phyloP scores from a whole-genome alignment of 2,329 filamentous ascomycete genomes.

The Fusarium staphyleae region DNA sequence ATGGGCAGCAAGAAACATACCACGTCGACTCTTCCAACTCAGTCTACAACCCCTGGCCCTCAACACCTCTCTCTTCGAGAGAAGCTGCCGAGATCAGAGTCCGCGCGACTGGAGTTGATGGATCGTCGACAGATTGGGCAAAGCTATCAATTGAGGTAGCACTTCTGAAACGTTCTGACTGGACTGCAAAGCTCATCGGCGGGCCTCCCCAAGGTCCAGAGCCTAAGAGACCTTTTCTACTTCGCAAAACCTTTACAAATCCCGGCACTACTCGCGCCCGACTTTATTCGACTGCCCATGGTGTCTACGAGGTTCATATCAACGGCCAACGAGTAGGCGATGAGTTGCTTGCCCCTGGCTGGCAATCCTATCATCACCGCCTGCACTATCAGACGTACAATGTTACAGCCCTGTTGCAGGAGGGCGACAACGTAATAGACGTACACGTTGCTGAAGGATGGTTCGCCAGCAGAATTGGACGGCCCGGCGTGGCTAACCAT shows the following conservation, averaged over 20 bases:
- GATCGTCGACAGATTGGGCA: too few relatives aligned
- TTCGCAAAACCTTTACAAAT: conserved; percentile 4
- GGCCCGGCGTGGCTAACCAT: background rate
- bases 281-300: conserved; percentile 53
- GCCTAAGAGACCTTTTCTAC: conserved; percentile 3
- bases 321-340: conserved; percentile 51
- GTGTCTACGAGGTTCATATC: conserved; percentile 53
- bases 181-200: conserved; percentile 41
- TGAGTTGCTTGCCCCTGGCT: conserved; percentile 54
- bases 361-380: conserved; percentile 56
- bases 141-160: too few relatives aligned
- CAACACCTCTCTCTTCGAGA: too few relatives aligned
- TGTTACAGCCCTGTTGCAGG: conserved; percentile 49
- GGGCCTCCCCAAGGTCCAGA: conserved; percentile 15
- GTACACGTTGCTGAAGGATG: conserved; percentile 55
- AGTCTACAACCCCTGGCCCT: too few relatives aligned
- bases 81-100: too few relatives aligned
- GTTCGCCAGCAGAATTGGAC: conserved; percentile 48
- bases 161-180: conserved; percentile 40
- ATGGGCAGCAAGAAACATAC: too few relatives aligned
- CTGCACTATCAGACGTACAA: conserved; percentile 59
- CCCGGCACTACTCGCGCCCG: conserved; percentile 38
- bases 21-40: too few relatives aligned
- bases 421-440: conserved; percentile 44
- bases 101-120: too few relatives aligned